Evolutionary conservation across 352 stramenopile genomes (phyloP).

Genomic region (Phytophthora citrophthora): DNA sequence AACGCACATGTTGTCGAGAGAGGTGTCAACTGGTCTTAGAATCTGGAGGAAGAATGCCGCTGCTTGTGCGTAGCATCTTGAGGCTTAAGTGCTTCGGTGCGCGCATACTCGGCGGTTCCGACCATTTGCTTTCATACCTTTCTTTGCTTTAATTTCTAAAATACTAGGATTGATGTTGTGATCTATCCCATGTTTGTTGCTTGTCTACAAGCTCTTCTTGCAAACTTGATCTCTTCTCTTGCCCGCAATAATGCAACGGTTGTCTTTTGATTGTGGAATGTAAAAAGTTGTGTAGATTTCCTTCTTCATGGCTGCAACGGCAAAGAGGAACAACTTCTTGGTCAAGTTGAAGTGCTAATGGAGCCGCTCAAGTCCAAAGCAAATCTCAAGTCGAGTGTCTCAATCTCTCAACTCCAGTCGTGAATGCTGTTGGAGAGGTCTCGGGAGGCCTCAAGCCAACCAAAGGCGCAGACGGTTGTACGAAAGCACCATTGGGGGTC

Average conservation of each 20-base stretch:
- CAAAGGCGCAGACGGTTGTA: too few relatives aligned
- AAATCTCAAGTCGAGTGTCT: not conserved
- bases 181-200: constrained; percentile 25
- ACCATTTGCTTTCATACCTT: constrained; percentile 26
- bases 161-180: constrained; percentile 44
- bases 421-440: too few relatives aligned
- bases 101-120: not conserved
- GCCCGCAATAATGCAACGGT: too few relatives aligned
- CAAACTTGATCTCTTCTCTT: too few relatives aligned
- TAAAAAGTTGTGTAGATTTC: too few relatives aligned
- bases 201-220: not conserved
- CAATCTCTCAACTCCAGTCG: too few relatives aligned
- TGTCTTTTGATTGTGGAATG: too few relatives aligned
- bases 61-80: constrained; percentile 29
- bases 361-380: not conserved
- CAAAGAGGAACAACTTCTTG: too few relatives aligned
- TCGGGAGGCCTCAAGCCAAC: too few relatives aligned
- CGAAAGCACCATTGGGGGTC: too few relatives aligned
- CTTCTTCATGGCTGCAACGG: too few relatives aligned
- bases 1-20: constrained; percentile 50
- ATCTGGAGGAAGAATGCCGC: constrained; percentile 22
- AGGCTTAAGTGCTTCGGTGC: constrained; percentile 64
- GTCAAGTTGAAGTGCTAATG: not conserved
- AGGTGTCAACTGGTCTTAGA: constrained; percentile 38
- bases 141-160: constrained; percentile 45